Evolutionary conservation across 2,329 filamentous ascomycete genomes (phyloP).

Genomic region (Verticillium tricorpus): DNA sequence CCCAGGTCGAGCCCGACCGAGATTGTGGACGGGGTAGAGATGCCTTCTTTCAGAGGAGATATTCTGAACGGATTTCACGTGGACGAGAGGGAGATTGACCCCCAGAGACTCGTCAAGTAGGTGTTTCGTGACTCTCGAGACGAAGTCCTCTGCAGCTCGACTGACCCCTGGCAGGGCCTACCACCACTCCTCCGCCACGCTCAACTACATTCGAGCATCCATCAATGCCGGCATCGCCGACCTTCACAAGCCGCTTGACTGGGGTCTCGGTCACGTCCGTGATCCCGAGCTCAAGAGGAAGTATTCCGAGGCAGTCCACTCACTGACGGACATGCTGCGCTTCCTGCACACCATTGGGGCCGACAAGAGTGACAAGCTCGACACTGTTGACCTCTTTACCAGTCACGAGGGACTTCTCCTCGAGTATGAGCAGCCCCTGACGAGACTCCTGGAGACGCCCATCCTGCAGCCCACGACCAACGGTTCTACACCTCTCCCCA

Average conservation of each 20-base stretch:
- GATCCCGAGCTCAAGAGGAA: conserved; percentile 79
- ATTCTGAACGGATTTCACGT: conserved; percentile 86
- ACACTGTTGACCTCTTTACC: conserved; percentile 92
- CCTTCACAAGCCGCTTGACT: conserved; percentile 88
- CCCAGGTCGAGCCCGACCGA: conserved; percentile 87
- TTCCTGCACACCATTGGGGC: conserved; percentile 95
- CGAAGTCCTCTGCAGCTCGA: background rate
- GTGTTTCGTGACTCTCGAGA: conserved; percentile 12
- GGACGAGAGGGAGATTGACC: conserved; percentile 76
- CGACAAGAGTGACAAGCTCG: conserved; percentile 75
- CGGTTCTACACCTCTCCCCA: conserved; percentile 35
- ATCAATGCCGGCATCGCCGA: conserved; percentile 87
- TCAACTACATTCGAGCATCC: conserved; percentile 87
- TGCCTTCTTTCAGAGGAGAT: conserved; percentile 89
- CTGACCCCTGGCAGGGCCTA: conserved; percentile 59
- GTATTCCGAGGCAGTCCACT: conserved; percentile 78
- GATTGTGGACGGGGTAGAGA: conserved; percentile 70
- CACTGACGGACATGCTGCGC: conserved; percentile 83
- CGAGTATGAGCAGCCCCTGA: conserved; percentile 89
- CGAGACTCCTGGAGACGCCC: conserved; percentile 67
- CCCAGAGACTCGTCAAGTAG: conserved; percentile 70
- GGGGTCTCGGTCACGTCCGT: conserved; percentile 87
- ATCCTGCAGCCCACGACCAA: conserved; percentile 25
- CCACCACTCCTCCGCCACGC: conserved; percentile 88
- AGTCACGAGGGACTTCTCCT: conserved; percentile 92